Conservation (phyloP, 2,329 filamentous ascomycete species). For the Aspergillus candidus region DNA sequence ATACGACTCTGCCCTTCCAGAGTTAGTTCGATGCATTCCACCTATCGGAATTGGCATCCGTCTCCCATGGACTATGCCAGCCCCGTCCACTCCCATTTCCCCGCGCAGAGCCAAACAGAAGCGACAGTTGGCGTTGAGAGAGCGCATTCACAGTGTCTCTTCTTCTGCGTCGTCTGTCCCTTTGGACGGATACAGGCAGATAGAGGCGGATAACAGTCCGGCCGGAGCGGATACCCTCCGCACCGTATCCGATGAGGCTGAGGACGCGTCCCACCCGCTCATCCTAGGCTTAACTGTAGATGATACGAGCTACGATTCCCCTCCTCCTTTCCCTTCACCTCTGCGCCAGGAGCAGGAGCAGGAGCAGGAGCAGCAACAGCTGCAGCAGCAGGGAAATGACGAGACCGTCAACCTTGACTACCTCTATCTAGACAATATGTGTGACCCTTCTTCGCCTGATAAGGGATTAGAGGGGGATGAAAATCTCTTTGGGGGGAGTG, state of each 20-base stretch:
- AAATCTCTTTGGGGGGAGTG: no score
- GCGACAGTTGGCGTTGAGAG: background rate
- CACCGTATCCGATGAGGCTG: background rate
- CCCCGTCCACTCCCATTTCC: background rate
- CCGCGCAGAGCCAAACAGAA: constrained; percentile 1
- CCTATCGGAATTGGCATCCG: constrained; percentile 11
- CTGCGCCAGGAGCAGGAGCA: no score
- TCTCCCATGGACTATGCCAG: constrained; percentile 17
- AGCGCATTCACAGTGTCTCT: no score
- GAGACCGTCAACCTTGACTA: constrained; percentile 9
- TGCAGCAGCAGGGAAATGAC: background rate
- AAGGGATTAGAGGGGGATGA: no score
- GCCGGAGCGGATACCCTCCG: background rate
- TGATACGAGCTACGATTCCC: no score
- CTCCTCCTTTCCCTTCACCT: no score
- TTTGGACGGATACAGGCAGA: no score
- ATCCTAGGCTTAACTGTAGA: no score
- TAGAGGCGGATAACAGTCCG: no score
- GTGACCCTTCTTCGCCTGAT: background rate
- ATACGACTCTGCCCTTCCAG: constrained; percentile 16
- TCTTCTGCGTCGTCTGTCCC: no score
- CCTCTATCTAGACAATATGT: constrained; percentile 6
- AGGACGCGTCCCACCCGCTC: no score
- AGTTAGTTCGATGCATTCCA: constrained; percentile 16
- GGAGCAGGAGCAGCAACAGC: no score